Base-by-base conservation (phyloP, 1,139 yeast species). In the Candida sanyaensis region DNA sequence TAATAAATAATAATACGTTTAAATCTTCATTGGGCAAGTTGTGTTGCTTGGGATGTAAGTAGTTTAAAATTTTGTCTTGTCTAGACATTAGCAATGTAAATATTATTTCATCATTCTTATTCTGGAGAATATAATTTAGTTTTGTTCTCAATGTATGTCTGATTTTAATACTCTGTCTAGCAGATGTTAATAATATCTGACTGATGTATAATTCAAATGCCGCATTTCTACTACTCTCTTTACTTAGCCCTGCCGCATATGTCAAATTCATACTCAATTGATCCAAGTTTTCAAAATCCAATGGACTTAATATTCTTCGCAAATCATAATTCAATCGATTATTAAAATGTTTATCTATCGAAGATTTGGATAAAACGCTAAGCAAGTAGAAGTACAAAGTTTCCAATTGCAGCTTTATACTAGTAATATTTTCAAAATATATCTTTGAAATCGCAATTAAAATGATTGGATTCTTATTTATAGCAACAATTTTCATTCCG, bases 241-340 rank as follows among this genome's bases (percentile, higher is more conserved):
- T 53, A 12, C 38, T 31, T 9, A 29, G 24, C 17, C 40, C 43
- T 41, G 32, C 46, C 23, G 68, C 80, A 60, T 60, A 73, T 6
- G 68, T 71, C 57, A 88, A 68, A 51, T 79, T 82, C 58, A 75
- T 69, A 50, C 89, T 79, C 30, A 88, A 71, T 0, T 81, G 73
- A 53, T 85, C 86, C 38, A 90, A 65, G 48, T 87, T 86, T 2
- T 78, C 77, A 50, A 84, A 82, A 53, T 84, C 88, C 10, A 83
- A 69, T 1, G 86, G 83, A 1, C 91, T 91, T 28, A 93, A 71
- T 37, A 88, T 77, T 51, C 85, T 86, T 29, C 97, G 70, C 40
- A 93, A 68, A 61, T 93, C 98, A 59, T 88, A 91, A 59, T 89
- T 89, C 62, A 87, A 86, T 50, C 96, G 73, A 54, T 82, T 81